Evolutionary conservation across 2,329 filamentous ascomycete species (phyloP), one percentile per base, ranked within the genome.

Genomic region (Alternaria rosae): DNA sequence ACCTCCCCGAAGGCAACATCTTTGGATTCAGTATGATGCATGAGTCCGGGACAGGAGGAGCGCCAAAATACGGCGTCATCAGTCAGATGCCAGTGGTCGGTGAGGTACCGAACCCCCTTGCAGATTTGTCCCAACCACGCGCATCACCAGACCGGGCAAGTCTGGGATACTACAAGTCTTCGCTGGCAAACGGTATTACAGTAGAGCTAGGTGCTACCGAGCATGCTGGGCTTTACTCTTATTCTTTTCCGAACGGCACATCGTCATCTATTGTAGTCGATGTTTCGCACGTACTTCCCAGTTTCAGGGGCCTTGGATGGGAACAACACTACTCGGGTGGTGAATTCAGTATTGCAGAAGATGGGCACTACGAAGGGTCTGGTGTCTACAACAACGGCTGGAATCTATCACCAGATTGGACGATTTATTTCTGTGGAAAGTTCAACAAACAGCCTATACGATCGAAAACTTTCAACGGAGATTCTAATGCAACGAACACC

Each of bases 351-450:
- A 80, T 89, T 3, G 76, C 79, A n/a, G 69, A 74, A 0, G 83
- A 86, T 42, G 81, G 83, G 0, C 84, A 83, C 57, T 91, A 91
- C 67, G 84, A 85, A 47, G 89, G 88, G 0, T 83, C 80, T 38
- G 88, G 89, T 0, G 85, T 84, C 0, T 91, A 90, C 71, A 84
- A 90, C 55, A 89, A 89, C 71, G 88, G 89, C 13, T 91, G 88
- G 88, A 91, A 91, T 61, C 80, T 85, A 0, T 71, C 88, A 2
- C 87, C 85, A 0, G 78, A 88, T 50, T 91, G 87, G 87, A 87
- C 81, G 0, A 86, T 89, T 13, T 87, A 86, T 70, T 88, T 88
- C 74, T 91, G 89, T 72, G 88, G 88, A 13, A 82, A 82, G 57
- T 91, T 91, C 66, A 83, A 87, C 54, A 65, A 74, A 20, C 56